Conservation (phyloP, 441 rosid genomes). For the Sinapis alba region DNA sequence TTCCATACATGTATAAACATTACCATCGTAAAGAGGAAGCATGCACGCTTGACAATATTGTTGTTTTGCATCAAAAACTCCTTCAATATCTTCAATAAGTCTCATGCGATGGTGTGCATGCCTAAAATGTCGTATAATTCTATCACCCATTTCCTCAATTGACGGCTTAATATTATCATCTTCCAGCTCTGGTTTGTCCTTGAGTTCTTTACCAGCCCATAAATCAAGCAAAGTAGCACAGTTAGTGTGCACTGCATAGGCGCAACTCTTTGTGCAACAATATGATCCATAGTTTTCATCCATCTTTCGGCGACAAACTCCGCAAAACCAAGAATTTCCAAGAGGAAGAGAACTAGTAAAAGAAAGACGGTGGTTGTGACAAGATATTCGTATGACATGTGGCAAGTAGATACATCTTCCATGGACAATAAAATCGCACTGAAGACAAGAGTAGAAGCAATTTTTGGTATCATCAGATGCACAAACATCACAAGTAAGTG, state of each 20-base stretch:
- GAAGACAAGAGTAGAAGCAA: conserved; percentile 41
- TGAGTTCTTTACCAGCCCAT: conserved; percentile 18
- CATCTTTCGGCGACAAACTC: conserved; percentile 1
- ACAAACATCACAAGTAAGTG: conserved; percentile 38
- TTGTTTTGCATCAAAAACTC: neutral
- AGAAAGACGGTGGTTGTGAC: conserved; percentile 20
- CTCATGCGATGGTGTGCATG: neutral
- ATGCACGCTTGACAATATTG: neutral
- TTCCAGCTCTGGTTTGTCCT: neutral
- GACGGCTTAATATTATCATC: neutral
- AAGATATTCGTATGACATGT: neutral
- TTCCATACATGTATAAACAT: conserved; percentile 2
- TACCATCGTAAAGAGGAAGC: neutral
- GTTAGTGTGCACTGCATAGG: neutral
- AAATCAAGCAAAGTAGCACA: neutral
- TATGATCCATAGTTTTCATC: conserved; percentile 6
- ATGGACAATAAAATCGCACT: conserved; percentile 24
- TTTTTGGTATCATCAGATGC: neutral
- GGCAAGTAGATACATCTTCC: conserved; percentile 20
- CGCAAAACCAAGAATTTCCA: neutral
- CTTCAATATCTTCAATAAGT: neutral
- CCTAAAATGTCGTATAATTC: neutral
- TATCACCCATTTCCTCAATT: neutral
- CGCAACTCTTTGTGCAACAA: neutral
- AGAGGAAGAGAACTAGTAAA: neutral